Evolutionary conservation across 208 protist species (phyloP), one percentile per base, ranked within the genome.

Genomic region (Leishmania major): DNA sequence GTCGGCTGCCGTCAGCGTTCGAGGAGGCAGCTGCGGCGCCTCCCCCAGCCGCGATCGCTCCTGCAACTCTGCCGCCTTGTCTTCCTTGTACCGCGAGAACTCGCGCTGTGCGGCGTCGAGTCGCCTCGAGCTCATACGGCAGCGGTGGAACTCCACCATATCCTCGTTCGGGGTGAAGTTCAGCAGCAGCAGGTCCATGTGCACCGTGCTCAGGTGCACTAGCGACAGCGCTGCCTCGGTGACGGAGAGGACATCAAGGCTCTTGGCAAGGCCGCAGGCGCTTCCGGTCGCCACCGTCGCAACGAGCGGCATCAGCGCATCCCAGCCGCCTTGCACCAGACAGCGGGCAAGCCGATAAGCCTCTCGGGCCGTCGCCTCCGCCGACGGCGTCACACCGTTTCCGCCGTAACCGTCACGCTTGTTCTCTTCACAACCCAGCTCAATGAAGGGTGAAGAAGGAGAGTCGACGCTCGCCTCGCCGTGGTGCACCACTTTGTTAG

Each of bases 241-340:
- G 43, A 91, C 64, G 8, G 77, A 83, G 53, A 92, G 82, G 25
- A 95, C 85, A 72, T 91, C 88, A 22, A 97, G 86, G 45, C 86
- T 91, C 84, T 95, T 95, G 53, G 94, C 93, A 62, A 97, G 82
- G n/a, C 93, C 94, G 75, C 94, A 97, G 11, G 86, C 94, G 72
- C 94, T 97, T 59, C 94, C 94, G 7, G 94, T 84, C 28, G 94
- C 84, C 59, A 97, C 88, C 8, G 93, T 96, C 22, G 94, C 93
- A 49, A 95, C 78, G 59, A 96, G 82, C 15, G 93, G 93, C 75
- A 96, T 84, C 40, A 88, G 47, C 1, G 76, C 78, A 40, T 90
- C 84, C 89, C 92, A 95, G 43, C 88, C 87, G 2, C 83, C n/a
- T 64, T 67, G 43, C 28, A 84, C 72, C 10, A 83, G 73, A 51